A percentile compares a stretch with the other conserved stretches of the same genome.
phyloP scores from a whole-genome alignment of 768 basidiomycete species.

The Pisolithus sp. region DNA sequence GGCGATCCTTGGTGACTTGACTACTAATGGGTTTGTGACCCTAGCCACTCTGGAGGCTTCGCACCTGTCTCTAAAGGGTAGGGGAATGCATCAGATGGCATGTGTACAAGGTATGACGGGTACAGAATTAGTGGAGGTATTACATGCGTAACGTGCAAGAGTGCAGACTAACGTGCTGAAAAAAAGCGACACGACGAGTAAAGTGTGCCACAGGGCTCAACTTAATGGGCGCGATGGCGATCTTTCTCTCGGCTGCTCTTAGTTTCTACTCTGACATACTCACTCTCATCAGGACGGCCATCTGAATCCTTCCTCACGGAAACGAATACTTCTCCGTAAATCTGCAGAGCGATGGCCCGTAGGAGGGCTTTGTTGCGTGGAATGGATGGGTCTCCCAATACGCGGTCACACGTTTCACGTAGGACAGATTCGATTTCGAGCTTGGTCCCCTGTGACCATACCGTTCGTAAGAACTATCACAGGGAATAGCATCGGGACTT shows the following conservation, averaged over 20 bases:
- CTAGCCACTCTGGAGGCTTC: no score
- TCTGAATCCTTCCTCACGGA: conserved; percentile 58
- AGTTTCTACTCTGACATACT: conserved; percentile 80
- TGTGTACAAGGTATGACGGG: no score
- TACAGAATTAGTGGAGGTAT: no score
- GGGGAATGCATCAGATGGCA: no score
- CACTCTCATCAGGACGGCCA: conserved; percentile 50
- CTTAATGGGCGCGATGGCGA: conserved; percentile 20
- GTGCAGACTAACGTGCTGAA: background rate
- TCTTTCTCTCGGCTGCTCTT: conserved; percentile 52
- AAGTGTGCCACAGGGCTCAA: no score
- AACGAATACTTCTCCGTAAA: conserved; percentile 76
- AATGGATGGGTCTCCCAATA: conserved; percentile 55
- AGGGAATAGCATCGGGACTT: background rate
- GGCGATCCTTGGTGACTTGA: no score
- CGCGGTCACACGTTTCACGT: conserved; percentile 80
- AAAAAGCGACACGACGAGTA: background rate
- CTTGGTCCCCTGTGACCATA: conserved; percentile 63
- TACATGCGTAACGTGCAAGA: background rate
- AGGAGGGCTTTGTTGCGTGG: conserved; percentile 54
- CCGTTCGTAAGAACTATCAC: background rate
- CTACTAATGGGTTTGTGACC: no score
- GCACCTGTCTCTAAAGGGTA: no score
- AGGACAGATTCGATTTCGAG: conserved; percentile 87
- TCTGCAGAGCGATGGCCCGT: conserved; percentile 76